Conservation (phyloP, 179 eudicot species). For the Silene noctiflora region DNA sequence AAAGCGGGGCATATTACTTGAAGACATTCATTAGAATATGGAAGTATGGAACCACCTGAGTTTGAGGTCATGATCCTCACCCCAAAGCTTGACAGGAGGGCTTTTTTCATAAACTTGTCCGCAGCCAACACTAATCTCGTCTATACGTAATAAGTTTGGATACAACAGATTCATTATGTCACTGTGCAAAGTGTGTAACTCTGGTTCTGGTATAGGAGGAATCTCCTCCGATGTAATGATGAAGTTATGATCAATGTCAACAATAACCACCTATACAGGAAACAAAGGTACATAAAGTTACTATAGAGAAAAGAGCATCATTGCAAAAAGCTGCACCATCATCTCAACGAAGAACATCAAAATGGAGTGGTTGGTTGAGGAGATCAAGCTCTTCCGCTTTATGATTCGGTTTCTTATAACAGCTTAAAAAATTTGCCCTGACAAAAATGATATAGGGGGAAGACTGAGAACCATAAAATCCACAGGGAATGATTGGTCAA, state of each 20-base stretch:
- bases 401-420: too few relatives aligned
- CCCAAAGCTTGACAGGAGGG: conserved; percentile 65
- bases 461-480: not conserved
- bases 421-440: too few relatives aligned
- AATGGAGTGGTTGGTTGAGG: too few relatives aligned
- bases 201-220: conserved; percentile 91
- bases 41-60: conserved; percentile 51
- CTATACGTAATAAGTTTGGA: conserved; percentile 67
- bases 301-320: not conserved
- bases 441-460: too few relatives aligned
- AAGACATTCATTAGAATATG: not conserved
- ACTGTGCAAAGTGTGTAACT: conserved; percentile 51
- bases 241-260: conserved; percentile 78
- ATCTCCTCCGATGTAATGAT: conserved; percentile 78
- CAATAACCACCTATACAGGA: conserved; percentile 67
- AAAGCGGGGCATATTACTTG: not conserved
- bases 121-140: conserved; percentile 39
- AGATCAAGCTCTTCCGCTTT: too few relatives aligned
- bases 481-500: not conserved
- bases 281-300: conserved; percentile 1
- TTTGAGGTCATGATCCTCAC: conserved; percentile 70
- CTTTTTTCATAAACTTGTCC: conserved; percentile 38
- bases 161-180: conserved; percentile 64
- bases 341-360: not conserved
- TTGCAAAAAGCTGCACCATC: not conserved